A percentile compares a stretch with the other conserved stretches of the same genome.
phyloP scores from a whole-genome alignment of 371 early-diverging fungal species.

The Mucor piriformis region DNA sequence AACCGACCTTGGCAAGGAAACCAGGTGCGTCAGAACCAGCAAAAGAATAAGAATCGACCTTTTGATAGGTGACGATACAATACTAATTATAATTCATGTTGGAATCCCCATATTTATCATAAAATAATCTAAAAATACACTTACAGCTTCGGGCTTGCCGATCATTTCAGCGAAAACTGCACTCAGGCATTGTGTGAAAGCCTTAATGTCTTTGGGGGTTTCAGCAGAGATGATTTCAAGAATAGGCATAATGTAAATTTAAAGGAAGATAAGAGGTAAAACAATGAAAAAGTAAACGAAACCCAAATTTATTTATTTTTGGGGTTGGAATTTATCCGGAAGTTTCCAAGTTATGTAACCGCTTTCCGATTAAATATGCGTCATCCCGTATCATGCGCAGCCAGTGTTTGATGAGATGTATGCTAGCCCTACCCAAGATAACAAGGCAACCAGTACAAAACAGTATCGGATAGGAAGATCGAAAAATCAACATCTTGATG shows the following conservation, averaged over 20 bases:
- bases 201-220: slow-evolving; percentile 40
- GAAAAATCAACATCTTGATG: slow-evolving; percentile 33
- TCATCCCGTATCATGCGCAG: slow-evolving; percentile 56
- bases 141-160: slow-evolving; percentile 60
- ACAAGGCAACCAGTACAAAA: slow-evolving; percentile 10
- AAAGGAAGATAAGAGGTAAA: slow-evolving; percentile 5
- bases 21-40: slow-evolving; percentile 39
- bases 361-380: slow-evolving; percentile 61
- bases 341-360: slow-evolving; percentile 56
- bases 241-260: slow-evolving; percentile 37
- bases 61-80: slow-evolving; percentile 47
- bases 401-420: slow-evolving; percentile 40
- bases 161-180: slow-evolving; percentile 43
- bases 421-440: background rate
- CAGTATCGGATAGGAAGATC: slow-evolving; percentile 34
- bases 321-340: background rate
- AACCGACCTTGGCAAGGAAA: slow-evolving; percentile 43
- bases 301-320: background rate
- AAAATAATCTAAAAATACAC: slow-evolving; percentile 59
- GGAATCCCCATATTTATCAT: background rate
- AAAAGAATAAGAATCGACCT: slow-evolving; percentile 37
- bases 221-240: slow-evolving; percentile 44
- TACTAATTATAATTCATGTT: slow-evolving; percentile 20
- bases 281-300: background rate
- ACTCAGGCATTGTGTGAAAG: slow-evolving; percentile 37